Evolutionary conservation across 768 basidiomycete species (phyloP), one percentile per base, ranked within the genome.

Genomic region (Scleroderma citrinum): DNA sequence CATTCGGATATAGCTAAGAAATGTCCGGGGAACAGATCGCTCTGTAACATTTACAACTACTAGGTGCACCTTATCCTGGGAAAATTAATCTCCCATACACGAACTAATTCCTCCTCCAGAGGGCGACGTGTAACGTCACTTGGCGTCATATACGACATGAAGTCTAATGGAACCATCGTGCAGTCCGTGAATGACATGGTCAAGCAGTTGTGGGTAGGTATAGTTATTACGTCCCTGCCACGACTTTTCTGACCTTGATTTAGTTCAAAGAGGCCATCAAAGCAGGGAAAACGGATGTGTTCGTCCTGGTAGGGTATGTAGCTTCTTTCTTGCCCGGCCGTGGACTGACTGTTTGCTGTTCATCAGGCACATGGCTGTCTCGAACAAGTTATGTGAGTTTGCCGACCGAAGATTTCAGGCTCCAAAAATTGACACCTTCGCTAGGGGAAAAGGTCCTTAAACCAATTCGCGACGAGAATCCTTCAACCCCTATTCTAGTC

Each of bases 231-330:
- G 7, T 31, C 8, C 1, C 10, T 7, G 3, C 5, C 13, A 16
- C 48, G 38, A 11, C 8, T 21, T 35, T 2, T 10, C 34, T 34
- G 38, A 2, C 53, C 37, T 21, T 44, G 23, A 31, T 47, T 31
- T 50, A 87, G 91, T 94, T 94, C 63, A 56, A 67, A 1, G 81
- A 87, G 13, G 89, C 86, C 1, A 92, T 93, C 52, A n/a, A n/a
- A n/a, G 65, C 73, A 36, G 85, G 90, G 10, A 81, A 83, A 58
- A 90, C 92, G 14, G 90, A 92, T 64, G 72, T 90, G 52, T 95
- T 94, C 71, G 60, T 89, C 48, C 76, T 90, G 46, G 76, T 76
- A 47, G 82, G 84, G 84, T 82, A 44, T 26, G 76, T 57, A n/a
- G 21, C 46, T 47, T 34, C 48, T 44, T 1, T 5, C 11, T 17